Percentiles rank a stretch among this genome's conserved stretches.
phyloP scores from a whole-genome alignment of 805 yeast genomes.

The Wickerhamiella kurtzmanii region DNA sequence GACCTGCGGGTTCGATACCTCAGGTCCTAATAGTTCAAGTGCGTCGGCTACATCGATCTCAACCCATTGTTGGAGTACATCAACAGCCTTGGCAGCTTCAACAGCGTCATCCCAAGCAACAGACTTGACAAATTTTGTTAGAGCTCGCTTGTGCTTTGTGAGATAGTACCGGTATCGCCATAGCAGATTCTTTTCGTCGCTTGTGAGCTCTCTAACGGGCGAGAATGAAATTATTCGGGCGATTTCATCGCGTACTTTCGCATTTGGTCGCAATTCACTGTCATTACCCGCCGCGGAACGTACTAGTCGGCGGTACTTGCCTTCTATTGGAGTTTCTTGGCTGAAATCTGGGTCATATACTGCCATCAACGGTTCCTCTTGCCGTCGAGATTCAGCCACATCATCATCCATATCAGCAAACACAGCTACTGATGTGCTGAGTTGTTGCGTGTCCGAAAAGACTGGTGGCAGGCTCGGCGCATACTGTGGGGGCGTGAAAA shows the following conservation, averaged over 20 bases:
- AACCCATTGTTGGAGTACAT: slow-evolving; percentile 54
- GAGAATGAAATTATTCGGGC: slow-evolving; percentile 58
- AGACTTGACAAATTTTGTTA: slow-evolving; percentile 74
- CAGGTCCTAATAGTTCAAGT: slow-evolving; percentile 69
- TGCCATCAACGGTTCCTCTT: slow-evolving; percentile 17
- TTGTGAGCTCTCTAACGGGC: slow-evolving; percentile 68
- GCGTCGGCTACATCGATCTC: slow-evolving; percentile 76
- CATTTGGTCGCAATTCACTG: slow-evolving; percentile 76
- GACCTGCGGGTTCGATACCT: slow-evolving; percentile 57
- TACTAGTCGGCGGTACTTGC: slow-evolving; percentile 70
- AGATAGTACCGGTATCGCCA: slow-evolving; percentile 86
- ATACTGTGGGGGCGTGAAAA: slow-evolving; percentile 39
- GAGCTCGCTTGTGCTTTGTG: slow-evolving; percentile 49
- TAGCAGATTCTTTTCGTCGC: slow-evolving; percentile 69
- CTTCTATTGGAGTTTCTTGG: slow-evolving; percentile 70
- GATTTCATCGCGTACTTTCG: slow-evolving; percentile 64
- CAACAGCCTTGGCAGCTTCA: slow-evolving; percentile 69
- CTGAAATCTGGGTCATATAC: slow-evolving; percentile 60
- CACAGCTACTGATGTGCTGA: slow-evolving; percentile 18
- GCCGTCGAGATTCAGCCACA: slow-evolving; percentile 9
- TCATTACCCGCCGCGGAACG: slow-evolving; percentile 59
- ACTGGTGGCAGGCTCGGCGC: slow-evolving; percentile 15
- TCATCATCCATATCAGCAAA: slow-evolving; percentile 10
- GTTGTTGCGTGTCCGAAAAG: slow-evolving; percentile 19
- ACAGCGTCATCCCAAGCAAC: slow-evolving; percentile 77